phyloP scores from a whole-genome alignment of 148 eudicot genomes.

The Pouteria glomerata region DNA sequence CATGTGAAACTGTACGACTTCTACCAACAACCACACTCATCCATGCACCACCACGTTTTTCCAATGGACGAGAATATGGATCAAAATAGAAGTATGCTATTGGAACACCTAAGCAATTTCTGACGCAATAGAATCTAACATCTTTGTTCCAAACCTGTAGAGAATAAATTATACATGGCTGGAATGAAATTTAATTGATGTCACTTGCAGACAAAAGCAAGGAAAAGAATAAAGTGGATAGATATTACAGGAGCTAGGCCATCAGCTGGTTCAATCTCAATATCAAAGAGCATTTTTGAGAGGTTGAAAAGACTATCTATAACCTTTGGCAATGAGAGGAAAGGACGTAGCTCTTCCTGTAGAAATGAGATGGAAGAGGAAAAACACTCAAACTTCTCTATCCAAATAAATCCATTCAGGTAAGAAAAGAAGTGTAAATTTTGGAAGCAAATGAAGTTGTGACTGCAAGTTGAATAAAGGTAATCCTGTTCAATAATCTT shows the following conservation, averaged over 20 bases:
- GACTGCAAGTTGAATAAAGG: background rate
- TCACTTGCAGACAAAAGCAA: background rate
- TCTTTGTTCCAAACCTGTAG: constrained; percentile 72
- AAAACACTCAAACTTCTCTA: background rate
- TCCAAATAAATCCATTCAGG: background rate
- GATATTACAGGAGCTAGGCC: constrained; percentile 14
- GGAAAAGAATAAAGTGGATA: background rate
- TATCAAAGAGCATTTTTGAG: constrained; percentile 12
- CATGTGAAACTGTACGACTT: constrained; percentile 61
- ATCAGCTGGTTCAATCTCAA: constrained; percentile 18
- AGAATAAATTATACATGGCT: background rate
- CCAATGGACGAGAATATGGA: constrained; percentile 92
- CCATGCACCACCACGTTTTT: constrained; percentile 93
- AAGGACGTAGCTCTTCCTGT: constrained; percentile 16
- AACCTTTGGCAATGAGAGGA: constrained; percentile 10
- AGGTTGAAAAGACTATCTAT: constrained; percentile 9
- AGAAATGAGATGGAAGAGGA: background rate
- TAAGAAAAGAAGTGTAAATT: background rate
- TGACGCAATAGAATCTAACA: constrained; percentile 65
- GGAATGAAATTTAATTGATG: background rate
- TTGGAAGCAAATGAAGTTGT: background rate
- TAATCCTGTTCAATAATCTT: background rate
- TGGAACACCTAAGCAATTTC: constrained; percentile 65
- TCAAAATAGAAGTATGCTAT: constrained; percentile 84
- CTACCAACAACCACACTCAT: constrained; percentile 79